Percentiles rank a stretch among this genome's conserved stretches.
These are phyloP conservation scores for Acer negundo DNA, from an alignment of 345 rosid genomes.

Conservation along the genomic window DNA sequence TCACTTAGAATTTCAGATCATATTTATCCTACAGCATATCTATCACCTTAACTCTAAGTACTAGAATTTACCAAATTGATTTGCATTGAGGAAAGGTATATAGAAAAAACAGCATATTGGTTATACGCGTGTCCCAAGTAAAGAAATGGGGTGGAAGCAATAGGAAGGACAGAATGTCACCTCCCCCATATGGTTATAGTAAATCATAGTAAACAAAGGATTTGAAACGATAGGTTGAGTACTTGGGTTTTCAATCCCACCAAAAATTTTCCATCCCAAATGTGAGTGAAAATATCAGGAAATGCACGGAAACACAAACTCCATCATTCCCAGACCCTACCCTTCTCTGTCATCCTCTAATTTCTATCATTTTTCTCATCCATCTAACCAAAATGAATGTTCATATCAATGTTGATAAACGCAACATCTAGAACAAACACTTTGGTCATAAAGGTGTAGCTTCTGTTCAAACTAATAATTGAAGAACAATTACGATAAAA, in stretches of 20 bases:
- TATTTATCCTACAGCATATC: neutral
- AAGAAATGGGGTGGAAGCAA: conserved; percentile 3
- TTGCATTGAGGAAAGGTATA: neutral
- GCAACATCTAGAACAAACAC: neutral
- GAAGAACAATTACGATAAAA: neutral
- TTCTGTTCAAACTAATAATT: neutral
- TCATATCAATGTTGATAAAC: neutral
- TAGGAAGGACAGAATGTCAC: too few species aligned
- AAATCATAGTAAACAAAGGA: neutral
- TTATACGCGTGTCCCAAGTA: neutral
- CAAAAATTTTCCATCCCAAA: neutral
- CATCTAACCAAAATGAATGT: neutral
- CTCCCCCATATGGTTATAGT: neutral
- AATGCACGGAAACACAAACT: neutral
- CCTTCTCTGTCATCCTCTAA: conserved; percentile 5
- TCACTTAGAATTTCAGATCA: neutral
- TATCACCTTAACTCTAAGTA: neutral
- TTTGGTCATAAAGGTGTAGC: neutral
- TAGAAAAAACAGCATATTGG: neutral
- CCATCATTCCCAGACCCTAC: neutral
- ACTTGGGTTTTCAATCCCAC: neutral
- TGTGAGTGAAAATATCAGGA: neutral
- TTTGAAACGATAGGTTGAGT: neutral
- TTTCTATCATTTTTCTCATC: neutral
- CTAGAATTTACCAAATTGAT: neutral